Base-by-base conservation (phyloP, 306 rosid species). In the Pyrus betulifolia region DNA sequence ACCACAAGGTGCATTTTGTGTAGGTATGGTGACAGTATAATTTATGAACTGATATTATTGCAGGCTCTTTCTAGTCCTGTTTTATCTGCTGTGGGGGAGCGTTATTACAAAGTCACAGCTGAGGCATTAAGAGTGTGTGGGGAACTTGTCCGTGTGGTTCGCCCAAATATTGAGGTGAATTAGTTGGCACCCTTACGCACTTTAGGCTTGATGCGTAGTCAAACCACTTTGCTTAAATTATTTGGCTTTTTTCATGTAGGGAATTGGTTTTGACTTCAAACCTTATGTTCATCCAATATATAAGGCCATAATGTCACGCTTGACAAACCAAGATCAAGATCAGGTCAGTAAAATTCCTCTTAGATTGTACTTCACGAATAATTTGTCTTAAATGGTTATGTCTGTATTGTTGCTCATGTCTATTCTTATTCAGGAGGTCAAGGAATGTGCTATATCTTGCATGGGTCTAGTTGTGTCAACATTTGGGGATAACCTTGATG, bases 241-340 rank as follows among this genome's bases (percentile, higher is more conserved):
- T 69, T 69, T 82, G 46, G 21, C 44, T 52, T 25, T 60, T 79
- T 42, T 73, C 65, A 60, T 89, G 73, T 81, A 96, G 99, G 97
- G 81, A 49, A 75, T 78, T 51, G 80, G 86, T 76, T 96, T 96
- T 83, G 97, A 96, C 81, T 96, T 92, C 84, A 88, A 89, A 77
- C 91, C 96, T 30, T 92, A 84, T 74, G 96, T 96, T 76, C 98
- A 78, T 74, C 98, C 99, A 42, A 88, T 96, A 76, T 96, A 89
- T 81, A 85, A 86, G 70, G 97, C 90, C 81, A 96, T 96, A 76
- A 96, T 96, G 99, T 89, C 99, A 46, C 96, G 99, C 69, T 83
- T 96, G 92, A 91, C 93, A 79, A 96, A 96, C 88, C 99, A 96
- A 89, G 99, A 96, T 87, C 99, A 96, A 81, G 99, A 96, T 89